phyloP scores from a whole-genome alignment of 805 yeast species.

The Yarrowia sp. region DNA sequence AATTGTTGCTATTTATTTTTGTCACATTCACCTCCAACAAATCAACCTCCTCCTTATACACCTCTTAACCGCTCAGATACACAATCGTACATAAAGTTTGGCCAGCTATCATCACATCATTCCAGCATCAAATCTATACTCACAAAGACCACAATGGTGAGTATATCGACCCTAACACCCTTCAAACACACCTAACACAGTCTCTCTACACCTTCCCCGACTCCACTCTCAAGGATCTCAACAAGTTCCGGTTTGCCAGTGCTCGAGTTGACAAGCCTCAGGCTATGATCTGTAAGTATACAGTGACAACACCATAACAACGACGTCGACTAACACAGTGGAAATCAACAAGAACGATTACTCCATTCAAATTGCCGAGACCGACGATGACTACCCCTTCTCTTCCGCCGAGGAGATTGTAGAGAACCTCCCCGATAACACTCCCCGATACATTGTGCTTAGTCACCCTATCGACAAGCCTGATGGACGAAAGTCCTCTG shows the following conservation, averaged over 20 bases:
- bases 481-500: constrained; percentile 78
- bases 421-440: constrained; percentile 81
- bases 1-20: too few relatives aligned
- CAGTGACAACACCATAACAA: background rate
- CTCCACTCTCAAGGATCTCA: constrained; percentile 64
- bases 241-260: constrained; percentile 76
- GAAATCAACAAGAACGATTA: constrained; percentile 41
- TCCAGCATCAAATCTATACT: constrained; percentile 2
- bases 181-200: constrained; percentile 17
- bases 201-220: constrained; percentile 67
- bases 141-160: constrained; percentile 16
- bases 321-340: constrained; percentile 35
- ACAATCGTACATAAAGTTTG: constrained; percentile 24
- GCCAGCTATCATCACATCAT: constrained; percentile 16
- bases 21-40: too few relatives aligned
- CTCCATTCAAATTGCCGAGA: constrained; percentile 45
- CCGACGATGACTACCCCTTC: constrained; percentile 56
- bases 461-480: constrained; percentile 73
- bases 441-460: constrained; percentile 76
- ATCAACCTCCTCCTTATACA: too few relatives aligned
- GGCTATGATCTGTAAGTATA: constrained; percentile 62
- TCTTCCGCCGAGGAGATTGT: constrained; percentile 64
- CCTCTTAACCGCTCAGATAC: constrained; percentile 16
- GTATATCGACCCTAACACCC: background rate
- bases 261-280: constrained; percentile 67